These are phyloP conservation scores for Phylloporus sp. DNA, from an alignment of 1,284 basidiomycete species.

Conservation along the genomic window DNA sequence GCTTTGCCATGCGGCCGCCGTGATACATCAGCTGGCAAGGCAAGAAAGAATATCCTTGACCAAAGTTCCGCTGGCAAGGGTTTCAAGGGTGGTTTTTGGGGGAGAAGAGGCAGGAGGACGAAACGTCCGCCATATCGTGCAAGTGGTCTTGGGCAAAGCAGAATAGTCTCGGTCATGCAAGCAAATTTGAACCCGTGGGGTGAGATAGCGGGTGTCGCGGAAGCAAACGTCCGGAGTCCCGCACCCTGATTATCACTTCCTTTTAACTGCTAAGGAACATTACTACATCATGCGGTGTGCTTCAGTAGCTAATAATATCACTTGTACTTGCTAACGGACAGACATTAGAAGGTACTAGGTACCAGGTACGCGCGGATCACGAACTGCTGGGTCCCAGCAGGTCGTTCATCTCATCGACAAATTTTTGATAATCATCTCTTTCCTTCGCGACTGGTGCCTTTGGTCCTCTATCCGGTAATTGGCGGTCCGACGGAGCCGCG, in stretches of 20 bases:
- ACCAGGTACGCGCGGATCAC: slow-evolving; percentile 18
- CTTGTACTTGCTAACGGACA: background rate
- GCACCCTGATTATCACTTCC: background rate
- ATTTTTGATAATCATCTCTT: slow-evolving; percentile 76
- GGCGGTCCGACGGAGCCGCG: slow-evolving; percentile 19
- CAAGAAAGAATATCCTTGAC: slow-evolving; percentile 61
- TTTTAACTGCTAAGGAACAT: slow-evolving; percentile 4
- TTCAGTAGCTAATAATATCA: background rate
- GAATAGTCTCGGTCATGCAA: slow-evolving; percentile 34
- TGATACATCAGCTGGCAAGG: slow-evolving; percentile 37
- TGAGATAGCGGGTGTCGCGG: background rate
- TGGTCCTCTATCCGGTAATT: slow-evolving; percentile 30
- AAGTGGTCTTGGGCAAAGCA: slow-evolving; percentile 56
- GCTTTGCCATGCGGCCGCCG: slow-evolving; percentile 20
- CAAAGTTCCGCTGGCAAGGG: slow-evolving; percentile 74
- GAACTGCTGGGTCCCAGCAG: slow-evolving; percentile 39
- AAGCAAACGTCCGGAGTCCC: background rate
- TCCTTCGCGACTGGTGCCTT: slow-evolving; percentile 38
- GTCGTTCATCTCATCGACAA: slow-evolving; percentile 75
- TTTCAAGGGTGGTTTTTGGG: slow-evolving; percentile 50
- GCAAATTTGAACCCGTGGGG: background rate
- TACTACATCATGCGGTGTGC: background rate
- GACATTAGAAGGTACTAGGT: no score
- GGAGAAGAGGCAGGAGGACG: slow-evolving; percentile 70
- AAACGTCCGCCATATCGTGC: slow-evolving; percentile 58